These are phyloP conservation scores for Lactarius evosmus DNA, from an alignment of 768 basidiomycete genomes.

Conservation along the genomic window DNA sequence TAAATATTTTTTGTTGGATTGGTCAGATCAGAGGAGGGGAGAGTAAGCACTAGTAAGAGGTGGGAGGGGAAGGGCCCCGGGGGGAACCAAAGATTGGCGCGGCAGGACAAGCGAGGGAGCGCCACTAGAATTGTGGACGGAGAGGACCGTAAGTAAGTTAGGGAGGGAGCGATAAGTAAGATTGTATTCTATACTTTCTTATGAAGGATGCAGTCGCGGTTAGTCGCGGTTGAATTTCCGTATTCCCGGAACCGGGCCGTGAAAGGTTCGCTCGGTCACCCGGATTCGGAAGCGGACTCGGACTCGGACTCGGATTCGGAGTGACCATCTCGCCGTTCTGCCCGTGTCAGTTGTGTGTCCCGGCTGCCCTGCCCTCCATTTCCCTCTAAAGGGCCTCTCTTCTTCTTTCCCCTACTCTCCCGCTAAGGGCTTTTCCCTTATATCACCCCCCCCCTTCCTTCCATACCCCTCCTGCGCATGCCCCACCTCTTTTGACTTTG, in stretches of 20 bases:
- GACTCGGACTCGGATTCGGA: slow-evolving; percentile 2
- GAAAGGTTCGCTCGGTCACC: neutral
- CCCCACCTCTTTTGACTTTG: slow-evolving; percentile 21
- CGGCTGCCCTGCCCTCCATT: slow-evolving; percentile 17
- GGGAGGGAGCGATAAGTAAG: slow-evolving; percentile 3
- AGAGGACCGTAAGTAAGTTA: slow-evolving; percentile 19
- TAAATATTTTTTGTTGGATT: neutral
- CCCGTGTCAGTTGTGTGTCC: slow-evolving; percentile 5
- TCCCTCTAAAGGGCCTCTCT: slow-evolving; percentile 17
- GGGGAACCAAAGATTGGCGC: slow-evolving; percentile 19
- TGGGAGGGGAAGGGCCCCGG: neutral
- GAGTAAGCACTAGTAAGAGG: no score
- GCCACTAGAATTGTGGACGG: slow-evolving; percentile 27
- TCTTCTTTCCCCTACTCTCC: slow-evolving; percentile 9
- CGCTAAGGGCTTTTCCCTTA: slow-evolving; percentile 19
- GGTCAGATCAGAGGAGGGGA: neutral
- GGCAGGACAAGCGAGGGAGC: slow-evolving; percentile 10
- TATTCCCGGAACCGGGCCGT: slow-evolving; percentile 13
- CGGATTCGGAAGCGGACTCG: slow-evolving; percentile 1
- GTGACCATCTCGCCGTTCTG: neutral
- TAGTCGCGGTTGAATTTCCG: slow-evolving; percentile 8
- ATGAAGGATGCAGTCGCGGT: neutral
- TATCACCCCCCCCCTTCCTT: slow-evolving; percentile 20
- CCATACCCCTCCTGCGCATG: slow-evolving; percentile 25
- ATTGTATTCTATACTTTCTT: slow-evolving; percentile 1